Base-by-base conservation (phyloP, 441 rosid genomes). In the Omphalea diandra region DNA sequence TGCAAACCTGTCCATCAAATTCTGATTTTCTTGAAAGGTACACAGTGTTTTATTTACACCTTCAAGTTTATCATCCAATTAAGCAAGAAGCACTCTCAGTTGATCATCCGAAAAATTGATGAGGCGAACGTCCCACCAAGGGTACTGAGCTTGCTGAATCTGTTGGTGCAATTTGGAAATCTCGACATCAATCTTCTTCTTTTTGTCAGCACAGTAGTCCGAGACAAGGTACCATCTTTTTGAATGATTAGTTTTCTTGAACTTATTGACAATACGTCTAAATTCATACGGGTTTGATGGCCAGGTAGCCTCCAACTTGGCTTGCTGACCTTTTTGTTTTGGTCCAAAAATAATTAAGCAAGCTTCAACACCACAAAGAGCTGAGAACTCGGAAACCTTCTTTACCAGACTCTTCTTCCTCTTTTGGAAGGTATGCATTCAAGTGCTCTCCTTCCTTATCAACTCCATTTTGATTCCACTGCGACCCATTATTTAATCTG, bases 331-430 rank as follows among this genome's bases (percentile, higher is more conserved):
- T 14, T 75, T 35, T 7, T 20, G 35, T 24, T 43, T 29, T 1
- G 80, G 76, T 29, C 80, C 79, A 68, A 69, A 86, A 41, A 89
- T 75, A 47, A 91, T 70, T 14, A 87, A 80, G 38, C 86, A 89
- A n/a, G 86, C 88, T 0, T 77, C 73, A 47, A 88, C 65, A 7
- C 84, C 91, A 18, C 89, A 91, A 0, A 91, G 86, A 50, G 83
- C 82, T 50, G 82, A 81, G n/a, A 89, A 69, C 62, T 89, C 90
- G 0, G 67, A 63, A 50, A 83, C 72, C 76, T 90, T 90, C 68
- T 89, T 90, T 40, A 86, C 20, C 68, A 91, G 67, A 65, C 86
- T 87, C 15, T 70, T 79, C 76, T 82, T 86, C 40, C 94, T 79
- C 79, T 89, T 89, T 56, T 79, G 77, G 70, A 75, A 88, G 3